Evolutionary conservation across 2,329 filamentous ascomycete genomes (phyloP).

Genomic region (Trichoderma asperellum): DNA sequence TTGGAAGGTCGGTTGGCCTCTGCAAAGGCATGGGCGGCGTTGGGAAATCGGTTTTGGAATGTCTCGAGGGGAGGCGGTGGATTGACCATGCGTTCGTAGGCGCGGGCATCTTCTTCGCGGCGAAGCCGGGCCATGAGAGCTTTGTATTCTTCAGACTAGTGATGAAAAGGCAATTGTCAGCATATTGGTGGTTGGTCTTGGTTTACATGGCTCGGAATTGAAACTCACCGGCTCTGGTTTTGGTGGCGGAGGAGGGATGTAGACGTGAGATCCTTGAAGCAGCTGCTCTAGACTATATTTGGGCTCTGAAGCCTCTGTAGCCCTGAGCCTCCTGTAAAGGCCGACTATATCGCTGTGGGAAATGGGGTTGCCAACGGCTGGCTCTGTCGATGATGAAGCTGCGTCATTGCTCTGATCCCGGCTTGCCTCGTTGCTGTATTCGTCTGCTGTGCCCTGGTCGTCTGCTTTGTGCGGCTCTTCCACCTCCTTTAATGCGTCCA

Average conservation of each 20-base stretch:
- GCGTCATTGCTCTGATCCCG: slow-evolving; percentile 24
- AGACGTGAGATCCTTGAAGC: slow-evolving; percentile 71
- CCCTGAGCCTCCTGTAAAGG: slow-evolving; percentile 59
- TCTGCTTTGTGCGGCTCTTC: slow-evolving; percentile 22
- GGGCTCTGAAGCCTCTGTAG: slow-evolving; percentile 34
- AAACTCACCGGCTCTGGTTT: slow-evolving; percentile 74
- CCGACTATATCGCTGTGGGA: slow-evolving; percentile 70
- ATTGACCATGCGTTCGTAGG: slow-evolving; percentile 80
- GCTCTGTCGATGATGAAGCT: slow-evolving; percentile 56
- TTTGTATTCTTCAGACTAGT: slow-evolving; percentile 78
- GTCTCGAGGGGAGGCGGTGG: slow-evolving; percentile 59
- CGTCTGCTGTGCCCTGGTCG: slow-evolving; percentile 21
- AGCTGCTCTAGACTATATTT: slow-evolving; percentile 67
- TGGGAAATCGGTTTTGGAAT: slow-evolving; percentile 63
- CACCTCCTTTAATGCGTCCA: slow-evolving; percentile 59
- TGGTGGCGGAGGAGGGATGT: slow-evolving; percentile 76
- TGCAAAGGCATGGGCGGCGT: slow-evolving; percentile 59
- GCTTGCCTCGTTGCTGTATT: slow-evolving; percentile 32
- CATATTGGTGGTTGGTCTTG: slow-evolving; percentile 9
- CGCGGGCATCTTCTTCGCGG: slow-evolving; percentile 76
- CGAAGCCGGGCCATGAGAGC: slow-evolving; percentile 85
- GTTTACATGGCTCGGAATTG: neutral
- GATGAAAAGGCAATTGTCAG: slow-evolving; percentile 3
- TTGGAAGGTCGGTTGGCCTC: slow-evolving; percentile 55
- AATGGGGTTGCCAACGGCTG: slow-evolving; percentile 67